Percentiles rank a stretch among this genome's conserved stretches.
Conservation (phyloP, 495 filamentous ascomycete species). For the Glonium stellatum region DNA sequence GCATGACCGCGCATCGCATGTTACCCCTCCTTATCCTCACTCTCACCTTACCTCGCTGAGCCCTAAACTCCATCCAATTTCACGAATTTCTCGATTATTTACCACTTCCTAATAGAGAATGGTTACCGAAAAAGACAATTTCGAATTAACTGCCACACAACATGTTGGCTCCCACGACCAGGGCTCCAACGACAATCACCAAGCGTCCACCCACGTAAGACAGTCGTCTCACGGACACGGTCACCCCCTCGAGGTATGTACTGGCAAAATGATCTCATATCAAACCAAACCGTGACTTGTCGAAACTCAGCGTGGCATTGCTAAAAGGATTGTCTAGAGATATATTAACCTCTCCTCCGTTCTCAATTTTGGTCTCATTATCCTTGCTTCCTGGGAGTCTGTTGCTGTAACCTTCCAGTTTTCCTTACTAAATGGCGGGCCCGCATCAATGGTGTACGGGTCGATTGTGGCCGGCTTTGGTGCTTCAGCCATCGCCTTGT, state of each 20-base stretch:
- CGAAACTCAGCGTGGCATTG: too few species aligned
- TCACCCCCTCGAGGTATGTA: too few species aligned
- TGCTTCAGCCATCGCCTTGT: constrained; percentile 27
- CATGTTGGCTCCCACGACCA: too few species aligned
- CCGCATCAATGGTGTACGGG: constrained; percentile 35
- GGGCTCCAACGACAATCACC: too few species aligned
- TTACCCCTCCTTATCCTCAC: too few species aligned
- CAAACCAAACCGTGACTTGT: neutral
- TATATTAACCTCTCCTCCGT: constrained; percentile 26
- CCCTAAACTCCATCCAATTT: constrained; percentile 5
- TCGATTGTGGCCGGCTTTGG: constrained; percentile 29
- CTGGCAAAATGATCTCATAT: too few species aligned
- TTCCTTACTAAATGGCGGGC: constrained; percentile 34
- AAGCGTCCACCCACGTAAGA: too few species aligned
- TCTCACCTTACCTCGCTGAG: neutral
- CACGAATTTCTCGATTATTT: constrained; percentile 1
- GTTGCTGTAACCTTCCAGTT: constrained; percentile 27
- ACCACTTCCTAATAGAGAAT: neutral
- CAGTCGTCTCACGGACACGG: too few species aligned
- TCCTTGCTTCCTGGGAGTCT: constrained; percentile 32
- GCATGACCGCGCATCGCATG: too few species aligned
- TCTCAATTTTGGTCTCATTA: constrained; percentile 26
- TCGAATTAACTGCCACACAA: constrained; percentile 10
- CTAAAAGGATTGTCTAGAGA: constrained; percentile 2
- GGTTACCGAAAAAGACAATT: constrained; percentile 7